These are phyloP conservation scores for Backusella tarrabulga DNA, from an alignment of 192 early-diverging fungal species.

Conservation along the genomic window DNA sequence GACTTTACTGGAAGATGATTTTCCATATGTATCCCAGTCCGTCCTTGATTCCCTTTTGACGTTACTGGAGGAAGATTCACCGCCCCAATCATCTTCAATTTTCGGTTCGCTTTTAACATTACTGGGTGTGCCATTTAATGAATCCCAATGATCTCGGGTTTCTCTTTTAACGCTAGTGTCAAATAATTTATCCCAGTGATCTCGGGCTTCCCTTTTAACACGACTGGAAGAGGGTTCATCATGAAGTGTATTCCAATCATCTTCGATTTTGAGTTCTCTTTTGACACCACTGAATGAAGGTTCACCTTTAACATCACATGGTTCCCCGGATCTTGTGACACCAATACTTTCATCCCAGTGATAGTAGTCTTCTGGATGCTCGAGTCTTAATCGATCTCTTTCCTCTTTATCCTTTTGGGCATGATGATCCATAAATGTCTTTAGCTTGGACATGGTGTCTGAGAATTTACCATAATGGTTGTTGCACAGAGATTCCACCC, in stretches of 20 bases:
- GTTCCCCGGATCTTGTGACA: neutral
- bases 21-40: too few species aligned
- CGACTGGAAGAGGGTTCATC: neutral
- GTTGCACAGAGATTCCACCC: constrained; percentile 42
- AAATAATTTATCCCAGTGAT: too few species aligned
- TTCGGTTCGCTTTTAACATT: neutral
- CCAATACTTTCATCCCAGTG: neutral
- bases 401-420: neutral
- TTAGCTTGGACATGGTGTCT: neutral
- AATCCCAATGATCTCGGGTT: neutral
- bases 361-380: neutral
- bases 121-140: neutral
- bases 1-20: too few species aligned
- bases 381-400: neutral
- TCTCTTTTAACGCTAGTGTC: too few species aligned
- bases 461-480: neutral
- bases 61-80: too few species aligned
- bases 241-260: neutral
- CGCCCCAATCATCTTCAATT: too few species aligned
- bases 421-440: neutral
- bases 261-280: neutral
- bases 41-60: too few species aligned
- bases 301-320: too few species aligned
- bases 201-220: neutral
- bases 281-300: too few species aligned